Base-by-base conservation (phyloP, 2,329 filamentous ascomycete genomes). In the Fusarium buharicum region DNA sequence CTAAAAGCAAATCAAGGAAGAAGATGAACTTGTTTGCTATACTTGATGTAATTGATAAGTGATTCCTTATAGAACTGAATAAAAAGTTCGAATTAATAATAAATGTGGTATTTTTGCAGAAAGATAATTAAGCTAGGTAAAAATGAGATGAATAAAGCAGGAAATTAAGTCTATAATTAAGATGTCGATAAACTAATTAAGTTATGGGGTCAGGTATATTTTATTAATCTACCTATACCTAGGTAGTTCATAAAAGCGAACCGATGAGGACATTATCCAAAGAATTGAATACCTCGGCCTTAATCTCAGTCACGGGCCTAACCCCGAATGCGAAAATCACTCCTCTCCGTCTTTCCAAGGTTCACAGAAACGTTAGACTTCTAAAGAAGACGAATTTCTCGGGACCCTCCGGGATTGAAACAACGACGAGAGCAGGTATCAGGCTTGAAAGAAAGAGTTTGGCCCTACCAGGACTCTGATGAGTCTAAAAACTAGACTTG, bases 401-500 rank as follows among this genome's bases (percentile, higher is more conserved):
- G 28, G 10, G 28, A 28, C 22, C n/a, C 22, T 41, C 39, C 39
- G 39, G 39, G 22, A 41, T 28, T 22, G 14, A 41, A 28, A 41
- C 39, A 41, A 41, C 38, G 22, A 28, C 39, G 14, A 28, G 39
- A 28, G 39, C 24, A 41, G 39, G 39, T 41, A 41, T 41, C 39
- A 41, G 22, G 9, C 39, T 41, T 41, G 14, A 22, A 41, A 41
- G 39, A 28, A 41, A 41, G 39, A 41, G 39, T 41, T 28, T 28
- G 22, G n/a, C 39, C 38, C 39, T 41, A 41, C 39, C 22, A 41
- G 39, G 39, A 28, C 39, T 41, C 39, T 41, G 24, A 41, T 22
- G 22, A 17, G 39, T 41, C 22, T 16, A 28, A 41, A 41, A 41
- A 17, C 22, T 41, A 28, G 39, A 28, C 39, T 41, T 41, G 39